Percentiles rank a stretch among this genome's conserved stretches.
phyloP scores from a whole-genome alignment of 441 rosid genomes.

The Adansonia madagascariensis region DNA sequence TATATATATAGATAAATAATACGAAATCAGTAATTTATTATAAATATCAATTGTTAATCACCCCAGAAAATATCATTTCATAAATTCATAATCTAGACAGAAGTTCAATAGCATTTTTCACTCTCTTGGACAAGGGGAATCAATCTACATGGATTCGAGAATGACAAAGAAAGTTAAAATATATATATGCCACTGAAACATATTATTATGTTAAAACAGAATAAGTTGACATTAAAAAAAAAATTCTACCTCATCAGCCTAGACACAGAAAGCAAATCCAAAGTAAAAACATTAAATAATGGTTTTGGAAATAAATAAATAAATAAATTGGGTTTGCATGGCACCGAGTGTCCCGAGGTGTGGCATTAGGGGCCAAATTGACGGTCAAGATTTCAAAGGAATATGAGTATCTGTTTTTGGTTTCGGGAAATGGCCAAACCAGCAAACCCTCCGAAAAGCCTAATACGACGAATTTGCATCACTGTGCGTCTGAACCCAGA shows the following conservation, averaged over 20 bases:
- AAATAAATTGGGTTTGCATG: background rate
- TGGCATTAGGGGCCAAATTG: conserved; percentile 45
- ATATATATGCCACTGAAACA: background rate
- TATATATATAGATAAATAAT: background rate
- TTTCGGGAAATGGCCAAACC: conserved; percentile 21
- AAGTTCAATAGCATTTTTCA: background rate
- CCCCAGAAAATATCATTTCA: background rate
- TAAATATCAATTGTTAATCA: background rate
- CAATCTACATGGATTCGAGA: background rate
- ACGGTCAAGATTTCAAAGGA: conserved; percentile 48
- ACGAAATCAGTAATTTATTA: background rate
- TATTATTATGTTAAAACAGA: background rate
- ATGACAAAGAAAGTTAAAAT: background rate
- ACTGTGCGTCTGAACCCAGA: conserved; percentile 43
- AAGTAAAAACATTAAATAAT: background rate
- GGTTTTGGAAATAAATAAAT: background rate
- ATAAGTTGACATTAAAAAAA: background rate
- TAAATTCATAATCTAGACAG: background rate
- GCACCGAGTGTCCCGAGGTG: background rate
- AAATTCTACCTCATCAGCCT: background rate
- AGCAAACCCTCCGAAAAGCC: conserved; percentile 18
- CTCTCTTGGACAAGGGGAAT: background rate
- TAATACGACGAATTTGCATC: conserved; percentile 47
- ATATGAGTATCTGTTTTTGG: background rate
- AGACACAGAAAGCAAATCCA: background rate